phyloP scores from a whole-genome alignment of 768 basidiomycete species.

The Favolaschia claudopus region DNA sequence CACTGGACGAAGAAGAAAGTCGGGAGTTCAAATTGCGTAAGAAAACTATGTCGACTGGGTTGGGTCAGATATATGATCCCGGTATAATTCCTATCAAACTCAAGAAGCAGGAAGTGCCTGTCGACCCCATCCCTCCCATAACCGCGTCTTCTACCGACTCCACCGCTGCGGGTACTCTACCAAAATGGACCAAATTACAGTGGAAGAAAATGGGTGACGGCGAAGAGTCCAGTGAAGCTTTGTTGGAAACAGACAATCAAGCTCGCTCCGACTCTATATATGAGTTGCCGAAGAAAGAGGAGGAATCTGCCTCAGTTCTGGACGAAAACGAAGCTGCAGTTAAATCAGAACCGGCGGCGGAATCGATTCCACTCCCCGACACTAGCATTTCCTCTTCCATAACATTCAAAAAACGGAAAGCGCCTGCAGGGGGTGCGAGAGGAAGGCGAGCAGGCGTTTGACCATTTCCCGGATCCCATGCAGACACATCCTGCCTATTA shows the following conservation, averaged over 20 bases:
- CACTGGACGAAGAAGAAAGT: conserved; percentile 57
- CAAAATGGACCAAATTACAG: conserved; percentile 43
- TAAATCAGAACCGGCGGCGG: conserved; percentile 17
- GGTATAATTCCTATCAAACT: conserved; percentile 70
- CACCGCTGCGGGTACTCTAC: conserved; percentile 16
- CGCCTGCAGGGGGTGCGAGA: conserved; percentile 30
- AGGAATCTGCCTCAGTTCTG: not conserved
- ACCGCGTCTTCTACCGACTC: conserved; percentile 12
- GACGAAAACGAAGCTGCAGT: conserved; percentile 3
- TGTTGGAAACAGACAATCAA: not conserved
- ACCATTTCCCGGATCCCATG: no score
- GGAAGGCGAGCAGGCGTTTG: conserved; percentile 26
- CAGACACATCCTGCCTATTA: not conserved
- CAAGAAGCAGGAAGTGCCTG: conserved; percentile 61
- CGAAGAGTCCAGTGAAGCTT: not conserved
- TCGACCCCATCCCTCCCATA: conserved; percentile 21
- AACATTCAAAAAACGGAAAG: conserved; percentile 44
- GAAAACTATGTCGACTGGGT: conserved; percentile 63
- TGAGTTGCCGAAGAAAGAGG: conserved; percentile 6
- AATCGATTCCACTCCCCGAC: conserved; percentile 7
- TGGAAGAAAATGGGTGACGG: conserved; percentile 34
- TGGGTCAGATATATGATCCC: conserved; percentile 87
- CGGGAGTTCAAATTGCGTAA: conserved; percentile 74
- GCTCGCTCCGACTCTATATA: conserved; percentile 1
- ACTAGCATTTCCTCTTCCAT: conserved; percentile 9